Evolutionary conservation across 305 asterid genomes (phyloP).

Genomic region (Ajuga reptans): DNA sequence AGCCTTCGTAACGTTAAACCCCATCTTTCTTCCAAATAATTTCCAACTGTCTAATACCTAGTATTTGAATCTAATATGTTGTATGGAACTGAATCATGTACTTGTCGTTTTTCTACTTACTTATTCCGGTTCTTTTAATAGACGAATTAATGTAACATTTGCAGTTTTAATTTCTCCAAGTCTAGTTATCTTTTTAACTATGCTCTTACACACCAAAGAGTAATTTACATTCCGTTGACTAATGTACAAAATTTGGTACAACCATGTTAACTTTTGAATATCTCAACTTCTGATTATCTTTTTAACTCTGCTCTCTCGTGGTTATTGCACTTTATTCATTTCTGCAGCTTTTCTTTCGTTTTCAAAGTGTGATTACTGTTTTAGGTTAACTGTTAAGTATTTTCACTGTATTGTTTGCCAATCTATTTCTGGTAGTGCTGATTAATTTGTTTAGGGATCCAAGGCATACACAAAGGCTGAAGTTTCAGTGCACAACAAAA

Average conservation of each 20-base stretch:
- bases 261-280: not conserved
- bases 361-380: not conserved
- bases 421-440: not conserved
- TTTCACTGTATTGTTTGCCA: not conserved
- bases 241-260: not conserved
- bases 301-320: not conserved
- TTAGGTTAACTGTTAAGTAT: not conserved
- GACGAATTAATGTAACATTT: too few species aligned
- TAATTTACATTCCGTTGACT: not conserved
- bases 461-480: slow-evolving; percentile 57
- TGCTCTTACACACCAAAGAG: not conserved
- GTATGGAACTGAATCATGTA: too few species aligned
- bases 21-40: too few species aligned
- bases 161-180: too few species aligned
- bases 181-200: too few species aligned
- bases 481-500: slow-evolving; percentile 67
- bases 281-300: not conserved
- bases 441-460: slow-evolving; percentile 27
- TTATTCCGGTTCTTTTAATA: not conserved
- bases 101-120: too few species aligned
- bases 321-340: not conserved
- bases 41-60: too few species aligned
- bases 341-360: not conserved
- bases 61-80: too few species aligned
- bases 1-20: too few species aligned